These are phyloP conservation scores for Arachis hypogaea DNA, from an alignment of 306 rosid genomes.

Conservation along the genomic window DNA sequence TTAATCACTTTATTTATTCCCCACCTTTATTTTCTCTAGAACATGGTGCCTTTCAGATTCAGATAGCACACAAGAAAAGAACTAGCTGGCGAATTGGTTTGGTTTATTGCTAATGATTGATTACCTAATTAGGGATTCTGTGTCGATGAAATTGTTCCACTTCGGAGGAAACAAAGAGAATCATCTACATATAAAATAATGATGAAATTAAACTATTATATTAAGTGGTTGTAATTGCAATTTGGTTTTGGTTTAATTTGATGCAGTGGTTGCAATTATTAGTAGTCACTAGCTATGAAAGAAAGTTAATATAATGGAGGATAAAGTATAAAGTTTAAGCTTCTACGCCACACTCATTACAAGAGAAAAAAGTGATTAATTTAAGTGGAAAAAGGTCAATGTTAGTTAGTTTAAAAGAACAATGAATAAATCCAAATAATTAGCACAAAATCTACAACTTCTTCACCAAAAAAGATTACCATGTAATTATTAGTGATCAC, in stretches of 20 bases:
- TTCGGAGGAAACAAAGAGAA: constrained; percentile 17
- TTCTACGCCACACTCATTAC: constrained; percentile 40
- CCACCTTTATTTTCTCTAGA: not conserved
- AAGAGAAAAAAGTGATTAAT: not conserved
- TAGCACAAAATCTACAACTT: not conserved
- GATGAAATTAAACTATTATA: not conserved
- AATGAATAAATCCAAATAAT: constrained; percentile 26
- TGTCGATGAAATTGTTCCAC: constrained; percentile 29
- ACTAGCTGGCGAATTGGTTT: constrained; percentile 1
- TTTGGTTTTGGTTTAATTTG: not conserved
- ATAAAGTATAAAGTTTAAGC: constrained; percentile 34
- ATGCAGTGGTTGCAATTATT: constrained; percentile 39
- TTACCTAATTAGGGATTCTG: constrained; percentile 34
- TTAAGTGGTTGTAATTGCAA: constrained; percentile 18
- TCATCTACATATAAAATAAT: constrained; percentile 9
- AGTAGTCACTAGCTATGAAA: constrained; percentile 22
- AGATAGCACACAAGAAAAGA: not conserved
- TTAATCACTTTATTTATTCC: not conserved
- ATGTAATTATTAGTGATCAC: not conserved
- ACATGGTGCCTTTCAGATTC: not conserved
- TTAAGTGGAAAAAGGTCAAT: constrained; percentile 20
- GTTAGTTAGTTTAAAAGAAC: constrained; percentile 30
- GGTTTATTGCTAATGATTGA: constrained; percentile 38
- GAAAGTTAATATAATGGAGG: constrained; percentile 25
- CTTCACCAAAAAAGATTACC: constrained; percentile 1